A percentile compares a stretch with the other conserved stretches of the same genome.
Evolutionary conservation across 2,329 filamentous ascomycete species (phyloP).

Genomic region (Claviceps maximensis): DNA sequence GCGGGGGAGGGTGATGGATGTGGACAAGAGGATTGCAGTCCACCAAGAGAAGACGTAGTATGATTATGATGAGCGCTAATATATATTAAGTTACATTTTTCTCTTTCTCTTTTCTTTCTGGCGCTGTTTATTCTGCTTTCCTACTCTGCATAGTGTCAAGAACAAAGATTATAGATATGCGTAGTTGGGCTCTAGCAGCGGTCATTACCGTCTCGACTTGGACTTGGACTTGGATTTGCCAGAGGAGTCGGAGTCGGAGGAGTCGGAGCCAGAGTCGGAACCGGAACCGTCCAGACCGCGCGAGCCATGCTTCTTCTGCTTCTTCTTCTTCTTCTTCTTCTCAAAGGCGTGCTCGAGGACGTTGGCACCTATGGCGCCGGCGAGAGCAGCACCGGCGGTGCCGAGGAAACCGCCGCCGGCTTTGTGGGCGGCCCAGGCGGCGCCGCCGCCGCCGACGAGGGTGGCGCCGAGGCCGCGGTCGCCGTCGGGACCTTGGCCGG

Average conservation of each 20-base stretch:
- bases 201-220: too few relatives aligned
- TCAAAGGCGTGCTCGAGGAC: slow-evolving; percentile 8
- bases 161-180: not conserved
- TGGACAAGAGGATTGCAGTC: not conserved
- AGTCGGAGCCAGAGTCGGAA: slow-evolving; percentile 12
- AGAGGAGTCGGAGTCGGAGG: too few relatives aligned
- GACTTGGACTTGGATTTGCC: too few relatives aligned
- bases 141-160: too few relatives aligned
- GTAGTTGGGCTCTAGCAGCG: too few relatives aligned
- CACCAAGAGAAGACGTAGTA: too few relatives aligned
- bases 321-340: not conserved
- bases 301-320: not conserved
- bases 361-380: slow-evolving; percentile 43
- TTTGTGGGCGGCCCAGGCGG: slow-evolving; percentile 40
- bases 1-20: too few relatives aligned
- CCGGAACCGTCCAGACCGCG: slow-evolving; percentile 11
- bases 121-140: too few relatives aligned
- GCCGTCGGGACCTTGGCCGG: slow-evolving; percentile 17
- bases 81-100: too few relatives aligned
- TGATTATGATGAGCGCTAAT: too few relatives aligned
- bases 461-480: slow-evolving; percentile 45
- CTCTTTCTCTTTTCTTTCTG: too few relatives aligned
- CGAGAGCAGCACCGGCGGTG: slow-evolving; percentile 35
- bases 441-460: slow-evolving; percentile 37
- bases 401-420: slow-evolving; percentile 38